Base-by-base conservation (phyloP, 208 protist genomes). In the Leishmania martiniquensis region DNA sequence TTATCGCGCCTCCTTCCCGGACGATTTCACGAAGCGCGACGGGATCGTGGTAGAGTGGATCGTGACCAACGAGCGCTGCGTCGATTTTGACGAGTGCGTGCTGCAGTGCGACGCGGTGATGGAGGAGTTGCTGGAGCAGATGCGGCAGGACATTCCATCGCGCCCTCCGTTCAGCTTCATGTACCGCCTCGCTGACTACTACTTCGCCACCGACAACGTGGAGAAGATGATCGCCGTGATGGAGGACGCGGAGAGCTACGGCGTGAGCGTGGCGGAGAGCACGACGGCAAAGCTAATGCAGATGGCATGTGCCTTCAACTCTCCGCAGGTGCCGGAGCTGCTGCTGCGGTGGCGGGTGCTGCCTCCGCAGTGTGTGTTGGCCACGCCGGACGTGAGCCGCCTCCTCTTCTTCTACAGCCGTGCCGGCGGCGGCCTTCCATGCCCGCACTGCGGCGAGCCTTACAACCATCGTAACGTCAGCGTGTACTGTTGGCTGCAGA, bases 211-310 rank as follows among this genome's bases (percentile, higher is more conserved):
- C 29, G 94, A 97, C 75, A 97, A 97, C 83, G 85, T 96, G 47
- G 88, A 96, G 54, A 97, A 97, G 87, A 92, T 97, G 89, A 85
- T 97, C 34, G 92, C 94, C 10, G 89, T 92, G 20, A 96, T 96
- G 92, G 94, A 97, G 85, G 94, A 97, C 73, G 80, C 91, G 1
- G 80, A 90, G 25, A 85, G 78, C 73, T 95, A 90, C 75, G 94
- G 92, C 54, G 78, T 94, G 39, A 80, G 77, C 55, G 85, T 96
- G 51, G 94, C 94, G 22, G 92, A 97, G 80, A 97, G 94, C 80
- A 96, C 87, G 65, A 95, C 91, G 9, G 94, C 94, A 29, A 97
- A 97, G 82, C 82, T 97, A 32, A 96, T 97, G 92, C 94, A 97
- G 83, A 85, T 97, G 37, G 94, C 94, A 52, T 96, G 92, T 70